phyloP scores from a whole-genome alignment of 2,329 filamentous ascomycete genomes.

The Gaeumannomyces sp. region DNA sequence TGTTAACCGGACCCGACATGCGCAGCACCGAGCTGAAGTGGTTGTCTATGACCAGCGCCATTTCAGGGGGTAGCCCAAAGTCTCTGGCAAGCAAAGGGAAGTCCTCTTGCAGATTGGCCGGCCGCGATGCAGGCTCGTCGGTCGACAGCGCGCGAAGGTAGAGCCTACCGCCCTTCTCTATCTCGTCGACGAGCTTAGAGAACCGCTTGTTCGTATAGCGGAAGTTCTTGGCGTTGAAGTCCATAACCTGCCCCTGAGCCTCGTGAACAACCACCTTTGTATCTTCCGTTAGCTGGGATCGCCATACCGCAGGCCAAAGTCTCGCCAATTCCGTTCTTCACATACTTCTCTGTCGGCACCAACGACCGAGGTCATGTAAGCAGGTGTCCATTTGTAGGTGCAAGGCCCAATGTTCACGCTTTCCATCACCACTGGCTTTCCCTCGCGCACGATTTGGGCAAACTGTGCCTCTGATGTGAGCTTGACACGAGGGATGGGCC shows the following conservation, averaged over 20 bases:
- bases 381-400: constrained; percentile 57
- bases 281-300: not conserved
- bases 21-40: constrained; percentile 73
- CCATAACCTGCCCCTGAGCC: constrained; percentile 60
- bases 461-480: constrained; percentile 54
- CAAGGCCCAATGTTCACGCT: constrained; percentile 63
- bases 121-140: constrained; percentile 59
- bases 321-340: constrained; percentile 1
- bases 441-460: constrained; percentile 46
- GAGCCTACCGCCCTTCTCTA: constrained; percentile 52
- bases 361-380: constrained; percentile 59
- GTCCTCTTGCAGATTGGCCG: constrained; percentile 64
- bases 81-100: constrained; percentile 65
- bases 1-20: constrained; percentile 71
- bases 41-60: constrained; percentile 53
- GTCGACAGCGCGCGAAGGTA: constrained; percentile 76
- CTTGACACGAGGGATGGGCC: constrained; percentile 42
- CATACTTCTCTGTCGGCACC: constrained; percentile 55
- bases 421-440: constrained; percentile 60
- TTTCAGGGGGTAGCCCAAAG: constrained; percentile 59
- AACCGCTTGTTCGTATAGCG: constrained; percentile 64
- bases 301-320: too few relatives aligned
- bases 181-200: constrained; percentile 56
- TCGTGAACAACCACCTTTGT: constrained; percentile 67
- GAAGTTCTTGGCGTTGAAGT: constrained; percentile 81